Evolutionary conservation across 768 basidiomycete species (phyloP), one percentile per base, ranked within the genome.

Genomic region (Amanita exitialis): DNA sequence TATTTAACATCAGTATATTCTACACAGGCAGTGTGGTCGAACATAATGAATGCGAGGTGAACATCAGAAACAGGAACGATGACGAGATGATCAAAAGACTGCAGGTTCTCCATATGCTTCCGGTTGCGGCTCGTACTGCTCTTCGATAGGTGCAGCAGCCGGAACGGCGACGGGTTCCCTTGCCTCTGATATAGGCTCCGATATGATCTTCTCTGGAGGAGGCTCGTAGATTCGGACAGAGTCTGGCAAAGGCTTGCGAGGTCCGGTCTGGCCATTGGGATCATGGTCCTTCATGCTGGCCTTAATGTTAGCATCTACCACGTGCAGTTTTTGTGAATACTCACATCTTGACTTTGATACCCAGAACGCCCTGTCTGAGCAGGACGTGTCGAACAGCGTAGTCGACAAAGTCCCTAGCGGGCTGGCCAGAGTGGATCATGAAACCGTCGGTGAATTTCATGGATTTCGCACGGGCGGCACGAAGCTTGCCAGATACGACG

Each of bases 381-480:
- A 98, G 80, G 62, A 98, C 96, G 76, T 99, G 96, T 59, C 96
- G 83, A 61, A 97, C 94, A 54, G 96, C 96, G 60, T 90, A 80
- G 75, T 98, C 95, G 56, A 99, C 93, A 62, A 94, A 99, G 67
- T 99, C 96, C 49, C 83, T 77, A 44, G 83, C 86, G 59, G 96
- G 96, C 74, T 99, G 96, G 82, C 94, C 94, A 56, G 95, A 96
- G 78, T 92, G 90, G 64, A 92, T 90, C 90, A 92, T 92, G 86
- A 97, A 97, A 50, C 96, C 96, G 64, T 99, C 96, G 65, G 94
- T 97, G 76, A 99, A 98, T 73, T 99, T 99, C 96, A 99, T 99
- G 16, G 92, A 90, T 75, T 99, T 99, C 64, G 96, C 96, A 79
- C 95, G 93, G 58, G 96, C 96, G 58, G 95, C 96, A 67, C 96